These are phyloP conservation scores for Boletus sp. DNA, from an alignment of 768 basidiomycete species.

Conservation along the genomic window DNA sequence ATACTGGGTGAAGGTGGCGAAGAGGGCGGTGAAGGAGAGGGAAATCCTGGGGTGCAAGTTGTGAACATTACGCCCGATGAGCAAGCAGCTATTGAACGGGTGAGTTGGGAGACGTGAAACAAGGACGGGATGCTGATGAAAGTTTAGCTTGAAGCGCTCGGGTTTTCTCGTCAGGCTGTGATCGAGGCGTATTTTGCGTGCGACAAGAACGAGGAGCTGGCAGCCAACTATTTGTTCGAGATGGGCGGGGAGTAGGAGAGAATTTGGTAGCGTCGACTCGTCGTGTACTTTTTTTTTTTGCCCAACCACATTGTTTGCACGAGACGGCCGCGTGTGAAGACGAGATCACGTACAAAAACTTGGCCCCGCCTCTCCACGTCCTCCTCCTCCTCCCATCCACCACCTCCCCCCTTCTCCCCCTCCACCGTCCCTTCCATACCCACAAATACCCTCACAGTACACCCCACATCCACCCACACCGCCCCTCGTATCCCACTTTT, in stretches of 20 bases:
- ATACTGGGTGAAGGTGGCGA: constrained; percentile 53
- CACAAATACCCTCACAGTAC: constrained; percentile 21
- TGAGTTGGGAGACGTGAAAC: constrained; percentile 41
- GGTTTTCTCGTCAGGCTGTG: constrained; percentile 80
- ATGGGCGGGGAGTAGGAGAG: constrained; percentile 46
- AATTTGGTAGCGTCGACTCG: background rate
- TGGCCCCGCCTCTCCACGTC: constrained; percentile 20
- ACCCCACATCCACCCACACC: background rate
- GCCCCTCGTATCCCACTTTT: background rate
- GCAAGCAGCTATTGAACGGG: constrained; percentile 82
- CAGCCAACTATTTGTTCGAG: constrained; percentile 94
- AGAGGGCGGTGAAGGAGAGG: constrained; percentile 39
- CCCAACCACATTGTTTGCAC: constrained; percentile 29
- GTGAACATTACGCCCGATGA: constrained; percentile 86
- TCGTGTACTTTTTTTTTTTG: constrained; percentile 4
- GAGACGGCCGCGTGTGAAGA: constrained; percentile 27
- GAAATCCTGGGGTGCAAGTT: constrained; percentile 36
- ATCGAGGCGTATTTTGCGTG: constrained; percentile 92
- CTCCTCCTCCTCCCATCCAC: constrained; percentile 19
- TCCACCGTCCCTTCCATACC: constrained; percentile 23
- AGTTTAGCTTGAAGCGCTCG: constrained; percentile 75
- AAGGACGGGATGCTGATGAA: background rate
- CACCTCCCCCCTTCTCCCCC: constrained; percentile 7
- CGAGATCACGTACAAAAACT: constrained; percentile 32
- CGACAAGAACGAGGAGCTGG: constrained; percentile 95